phyloP scores from a whole-genome alignment of 1,284 basidiomycete species.

The Gymnopus androsaceus region DNA sequence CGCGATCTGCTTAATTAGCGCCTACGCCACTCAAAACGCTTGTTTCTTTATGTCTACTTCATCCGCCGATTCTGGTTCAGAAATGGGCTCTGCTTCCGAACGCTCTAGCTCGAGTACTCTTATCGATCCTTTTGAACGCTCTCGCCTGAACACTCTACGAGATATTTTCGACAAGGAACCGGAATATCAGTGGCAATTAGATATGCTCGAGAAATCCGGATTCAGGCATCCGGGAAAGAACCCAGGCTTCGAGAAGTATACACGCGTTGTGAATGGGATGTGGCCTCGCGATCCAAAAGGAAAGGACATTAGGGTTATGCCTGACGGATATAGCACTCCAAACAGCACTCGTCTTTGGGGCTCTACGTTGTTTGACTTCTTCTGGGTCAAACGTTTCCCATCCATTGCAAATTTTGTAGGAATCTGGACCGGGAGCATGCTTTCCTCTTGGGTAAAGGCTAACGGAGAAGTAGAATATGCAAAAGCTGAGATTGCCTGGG shows the following conservation, averaged over 20 bases:
- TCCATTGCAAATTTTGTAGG: neutral
- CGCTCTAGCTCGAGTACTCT: too few relatives aligned
- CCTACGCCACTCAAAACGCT: too few relatives aligned
- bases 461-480: conserved; percentile 18
- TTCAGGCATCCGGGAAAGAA: neutral
- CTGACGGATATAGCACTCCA: conserved; percentile 10
- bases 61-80: too few relatives aligned
- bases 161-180: neutral
- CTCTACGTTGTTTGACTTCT: conserved; percentile 18
- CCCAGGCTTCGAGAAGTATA: neutral
- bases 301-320: neutral
- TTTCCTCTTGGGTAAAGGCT: conserved; percentile 11
- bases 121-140: conserved; percentile 6
- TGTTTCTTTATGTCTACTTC: too few relatives aligned
- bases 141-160: neutral
- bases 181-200: neutral
- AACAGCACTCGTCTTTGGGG: conserved; percentile 16
- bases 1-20: too few relatives aligned
- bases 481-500: conserved; percentile 16
- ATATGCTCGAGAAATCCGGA: conserved; percentile 1
- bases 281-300: conserved; percentile 23
- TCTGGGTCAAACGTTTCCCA: conserved; percentile 8
- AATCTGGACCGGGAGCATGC: conserved; percentile 15
- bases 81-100: too few relatives aligned
- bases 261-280: conserved; percentile 11